These are phyloP conservation scores for Eimeria zaria DNA, from an alignment of 169 alveolate species.

Conservation along the genomic window DNA sequence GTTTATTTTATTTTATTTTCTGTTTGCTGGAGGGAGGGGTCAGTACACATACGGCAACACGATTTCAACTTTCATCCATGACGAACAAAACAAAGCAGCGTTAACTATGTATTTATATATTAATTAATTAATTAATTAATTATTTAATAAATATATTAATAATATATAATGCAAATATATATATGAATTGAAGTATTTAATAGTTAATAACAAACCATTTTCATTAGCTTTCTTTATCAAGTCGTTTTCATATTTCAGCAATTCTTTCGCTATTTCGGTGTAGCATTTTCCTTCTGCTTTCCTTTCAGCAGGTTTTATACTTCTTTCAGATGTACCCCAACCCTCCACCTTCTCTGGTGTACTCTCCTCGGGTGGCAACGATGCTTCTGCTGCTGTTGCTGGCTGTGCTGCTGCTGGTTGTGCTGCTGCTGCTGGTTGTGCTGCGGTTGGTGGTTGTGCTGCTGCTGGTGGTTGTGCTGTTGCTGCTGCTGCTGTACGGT, in stretches of 20 bases:
- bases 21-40: neutral
- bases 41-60: too few relatives aligned
- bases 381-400: neutral
- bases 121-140: too few relatives aligned
- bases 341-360: slow-evolving; percentile 20
- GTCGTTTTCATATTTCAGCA: neutral
- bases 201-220: slow-evolving; percentile 8
- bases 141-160: too few relatives aligned
- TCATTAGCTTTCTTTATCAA: slow-evolving; percentile 22
- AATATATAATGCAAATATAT: too few relatives aligned
- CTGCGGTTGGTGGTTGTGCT: neutral
- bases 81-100: too few relatives aligned
- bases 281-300: slow-evolving; percentile 20
- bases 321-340: neutral
- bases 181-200: too few relatives aligned
- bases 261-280: slow-evolving; percentile 9
- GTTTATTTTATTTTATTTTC: too few relatives aligned
- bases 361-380: slow-evolving; percentile 62
- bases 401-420: too few relatives aligned
- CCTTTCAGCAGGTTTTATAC: neutral
- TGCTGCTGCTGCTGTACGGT: neutral
- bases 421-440: neutral
- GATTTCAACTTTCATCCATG: too few relatives aligned
- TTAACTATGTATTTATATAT: too few relatives aligned
- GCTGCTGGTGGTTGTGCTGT: slow-evolving; percentile 5